Base-by-base conservation (phyloP, 208 protist genomes). In the Strigomonas culicis region DNA sequence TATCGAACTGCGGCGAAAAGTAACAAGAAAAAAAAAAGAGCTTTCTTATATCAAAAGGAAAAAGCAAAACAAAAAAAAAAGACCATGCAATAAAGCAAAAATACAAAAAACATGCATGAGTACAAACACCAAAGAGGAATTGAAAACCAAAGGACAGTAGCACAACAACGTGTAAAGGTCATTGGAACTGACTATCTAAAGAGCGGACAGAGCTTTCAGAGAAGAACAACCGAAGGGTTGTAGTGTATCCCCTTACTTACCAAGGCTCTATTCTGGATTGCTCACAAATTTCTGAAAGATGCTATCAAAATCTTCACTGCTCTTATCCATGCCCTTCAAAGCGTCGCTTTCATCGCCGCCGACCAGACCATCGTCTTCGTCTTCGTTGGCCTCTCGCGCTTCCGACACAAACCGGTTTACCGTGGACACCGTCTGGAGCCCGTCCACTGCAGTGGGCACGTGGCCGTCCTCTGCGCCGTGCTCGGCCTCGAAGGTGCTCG, bases 381-480 rank as follows among this genome's bases (percentile, higher is more conserved):
- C 28, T 21, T 21, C 55, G n/a, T 30, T 21, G 24, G 11, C 7
- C 30, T 6, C 55, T 24, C 30, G 51, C 27, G 21, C 13, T 6
- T 19, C 25, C 7, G 24, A 46, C 17, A 69, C 63, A 28, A 69
- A 69, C 24, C 63, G 47, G 19, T 79, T 47, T 0, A 73, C 65
- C n/a, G 53, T 64, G 30, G 60, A 62, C 34, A 63, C 30, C 21
- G 25, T 4, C n/a, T 39, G 32, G 21, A 70, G 25, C 13, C 62
- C 62, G 27, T 66, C 62, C 47, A 50, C 41, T 19, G 41, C 41
- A 4, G 28, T 59, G 31, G 50, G 50, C 21, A 39, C 17, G 8
- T 47, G n/a, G 8, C 24, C 24, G 15, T 66, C 8, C 4, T 66
- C 50, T 4, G 59, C 19, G 4, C 39, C 8, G 25, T n/a, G 46